Conservation (phyloP, 148 eudicot genomes). For the Vaccinium macrocarpon region DNA sequence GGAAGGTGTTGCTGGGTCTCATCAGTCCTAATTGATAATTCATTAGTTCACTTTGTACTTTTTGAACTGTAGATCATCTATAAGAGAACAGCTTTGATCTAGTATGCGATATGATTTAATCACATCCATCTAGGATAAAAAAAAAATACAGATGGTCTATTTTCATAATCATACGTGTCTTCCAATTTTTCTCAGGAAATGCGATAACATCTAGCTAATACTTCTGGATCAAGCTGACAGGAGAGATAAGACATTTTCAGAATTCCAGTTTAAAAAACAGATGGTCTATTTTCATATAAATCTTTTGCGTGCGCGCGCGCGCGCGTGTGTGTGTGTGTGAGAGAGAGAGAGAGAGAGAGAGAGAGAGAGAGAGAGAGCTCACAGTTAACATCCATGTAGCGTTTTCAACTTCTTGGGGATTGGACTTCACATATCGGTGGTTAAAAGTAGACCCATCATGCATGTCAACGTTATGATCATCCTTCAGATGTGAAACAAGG, state of each 20-base stretch:
- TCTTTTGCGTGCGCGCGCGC: no score
- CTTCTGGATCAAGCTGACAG: constrained; percentile 21
- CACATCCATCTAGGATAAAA: background rate
- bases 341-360: no score
- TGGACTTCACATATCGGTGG: constrained; percentile 50
- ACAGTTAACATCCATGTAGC: constrained; percentile 66
- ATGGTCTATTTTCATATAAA: no score
- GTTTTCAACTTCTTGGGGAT: constrained; percentile 48
- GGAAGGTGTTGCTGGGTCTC: background rate
- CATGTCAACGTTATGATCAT: constrained; percentile 55
- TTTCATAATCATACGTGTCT: background rate
- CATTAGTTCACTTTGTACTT: background rate
- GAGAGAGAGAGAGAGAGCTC: constrained; percentile 21
- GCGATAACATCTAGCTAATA: background rate
- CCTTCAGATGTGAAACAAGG: constrained; percentile 55
- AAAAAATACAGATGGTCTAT: background rate
- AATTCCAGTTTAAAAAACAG: no score
- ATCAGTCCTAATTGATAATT: background rate
- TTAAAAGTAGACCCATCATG: constrained; percentile 56
- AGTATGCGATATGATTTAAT: background rate
- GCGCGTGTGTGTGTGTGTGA: no score
- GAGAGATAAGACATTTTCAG: no score
- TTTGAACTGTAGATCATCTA: background rate
- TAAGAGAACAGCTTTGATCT: background rate
- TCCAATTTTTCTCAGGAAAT: background rate